Evolutionary conservation across 1,284 basidiomycete genomes (phyloP), one percentile per base, ranked within the genome.

Genomic region (Cystobasidium sp.): DNA sequence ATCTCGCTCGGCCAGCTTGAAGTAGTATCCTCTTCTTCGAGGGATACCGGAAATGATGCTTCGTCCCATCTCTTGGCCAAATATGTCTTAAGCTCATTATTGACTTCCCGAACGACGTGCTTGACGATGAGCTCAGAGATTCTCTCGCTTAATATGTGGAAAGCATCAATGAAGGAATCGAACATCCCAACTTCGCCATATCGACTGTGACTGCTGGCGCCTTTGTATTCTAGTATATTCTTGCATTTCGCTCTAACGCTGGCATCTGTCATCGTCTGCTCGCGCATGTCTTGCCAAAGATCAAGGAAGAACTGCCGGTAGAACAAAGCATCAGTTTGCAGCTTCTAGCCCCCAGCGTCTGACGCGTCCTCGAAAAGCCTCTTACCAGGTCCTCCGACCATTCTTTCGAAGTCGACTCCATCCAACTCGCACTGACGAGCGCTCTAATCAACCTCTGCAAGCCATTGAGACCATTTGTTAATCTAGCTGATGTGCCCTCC

Each of bases 351-450:
- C n/a, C n/a, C n/a, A n/a, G n/a, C n/a, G n/a, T n/a, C n/a, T n/a
- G n/a, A n/a, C n/a, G n/a, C n/a, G n/a, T n/a, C n/a, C n/a, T n/a
- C n/a, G n/a, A n/a, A n/a, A n/a, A n/a, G n/a, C n/a, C n/a, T n/a
- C 89, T 79, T 24, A 94, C 93, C 80, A 91, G 77, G 61, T 95
- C 92, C 81, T 97, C 94, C 39, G 90, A 89, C 94, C 94, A 97
- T 3, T 81, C 81, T 65, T 88, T 86, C 85, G 94, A 87, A 0
- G 88, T 88, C 31, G 84, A 83, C 72, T 86, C 85, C 37, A 94
- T 84, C 81, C 89, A 92, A 68, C 85, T 86, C 1, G 91, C 89
- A 79, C 92, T 94, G 16, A 94, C 83, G 22, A 90, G 84, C 0
- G 92, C 93, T 80, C 96, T 92, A 77, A 91, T 88, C 43, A 97